phyloP scores from a whole-genome alignment of 345 rosid species.

The Lepidium sativum region DNA sequence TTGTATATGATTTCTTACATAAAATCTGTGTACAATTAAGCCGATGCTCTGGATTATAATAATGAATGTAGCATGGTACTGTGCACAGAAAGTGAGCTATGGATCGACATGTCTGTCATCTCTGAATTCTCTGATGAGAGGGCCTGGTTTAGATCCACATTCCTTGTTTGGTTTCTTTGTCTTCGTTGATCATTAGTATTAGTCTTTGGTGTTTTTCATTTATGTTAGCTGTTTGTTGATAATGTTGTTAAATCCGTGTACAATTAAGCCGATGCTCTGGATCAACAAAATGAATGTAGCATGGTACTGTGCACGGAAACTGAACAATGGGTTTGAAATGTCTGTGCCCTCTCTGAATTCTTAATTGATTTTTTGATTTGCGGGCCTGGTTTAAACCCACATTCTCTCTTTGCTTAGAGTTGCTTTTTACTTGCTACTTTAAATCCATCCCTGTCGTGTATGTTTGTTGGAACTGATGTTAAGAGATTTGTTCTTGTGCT shows the following conservation, averaged over 20 bases:
- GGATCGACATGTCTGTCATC: constrained; percentile 23
- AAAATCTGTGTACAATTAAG: constrained; percentile 29
- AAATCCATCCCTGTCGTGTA: neutral
- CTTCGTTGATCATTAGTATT: neutral
- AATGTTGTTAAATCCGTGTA: neutral
- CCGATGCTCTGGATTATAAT: constrained; percentile 43
- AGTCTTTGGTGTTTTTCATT: neutral
- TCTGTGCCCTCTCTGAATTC: constrained; percentile 38
- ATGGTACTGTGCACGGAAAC: constrained; percentile 51
- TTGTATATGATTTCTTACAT: no score
- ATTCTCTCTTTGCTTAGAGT: neutral
- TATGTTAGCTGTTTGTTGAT: neutral
- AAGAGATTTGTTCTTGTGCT: neutral
- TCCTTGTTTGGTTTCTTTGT: neutral
- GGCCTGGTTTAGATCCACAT: constrained; percentile 32
- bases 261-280: constrained; percentile 54
- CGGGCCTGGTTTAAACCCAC: constrained; percentile 26
- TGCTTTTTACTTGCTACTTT: neutral
- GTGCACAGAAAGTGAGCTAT: constrained; percentile 35
- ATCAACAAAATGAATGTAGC: constrained; percentile 39
- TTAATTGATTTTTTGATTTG: constrained; percentile 9
- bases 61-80: constrained; percentile 50
- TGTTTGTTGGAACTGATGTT: neutral
- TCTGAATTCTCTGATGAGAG: constrained; percentile 9
- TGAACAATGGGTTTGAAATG: constrained; percentile 16